These are phyloP conservation scores for Vicia faba DNA, from an alignment of 306 rosid species.

Conservation along the genomic window DNA sequence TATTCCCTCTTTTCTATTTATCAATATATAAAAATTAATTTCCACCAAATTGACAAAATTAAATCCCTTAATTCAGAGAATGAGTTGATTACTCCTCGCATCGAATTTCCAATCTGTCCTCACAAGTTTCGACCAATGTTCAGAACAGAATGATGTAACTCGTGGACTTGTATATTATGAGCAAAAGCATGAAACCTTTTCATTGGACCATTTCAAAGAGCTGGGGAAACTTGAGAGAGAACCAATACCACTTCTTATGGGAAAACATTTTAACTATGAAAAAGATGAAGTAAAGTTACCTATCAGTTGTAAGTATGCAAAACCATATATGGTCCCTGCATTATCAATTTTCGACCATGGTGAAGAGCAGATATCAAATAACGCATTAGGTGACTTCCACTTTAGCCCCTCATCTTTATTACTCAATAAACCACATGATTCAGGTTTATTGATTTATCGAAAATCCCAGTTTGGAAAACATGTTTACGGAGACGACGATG, in stretches of 20 bases:
- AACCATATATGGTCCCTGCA: conserved; percentile 32
- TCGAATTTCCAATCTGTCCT: conserved; percentile 39
- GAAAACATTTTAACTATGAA: conserved; percentile 41
- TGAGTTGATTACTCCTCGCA: conserved; percentile 44
- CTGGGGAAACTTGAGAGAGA: conserved; percentile 41
- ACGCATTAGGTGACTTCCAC: conserved; percentile 31
- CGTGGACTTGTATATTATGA: conserved; percentile 41
- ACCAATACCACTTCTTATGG: conserved; percentile 50
- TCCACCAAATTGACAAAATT: too few species aligned
- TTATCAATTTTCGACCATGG: conserved; percentile 40
- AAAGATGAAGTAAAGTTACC: conserved; percentile 37
- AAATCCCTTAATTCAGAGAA: too few species aligned
- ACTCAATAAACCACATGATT: conserved; percentile 36
- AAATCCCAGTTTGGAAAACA: conserved; percentile 42
- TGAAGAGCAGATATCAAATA: conserved; percentile 34
- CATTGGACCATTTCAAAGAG: conserved; percentile 42
- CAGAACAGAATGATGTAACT: conserved; percentile 39
- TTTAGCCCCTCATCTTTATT: conserved; percentile 46
- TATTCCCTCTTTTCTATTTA: too few species aligned
- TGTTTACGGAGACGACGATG: conserved; percentile 41
- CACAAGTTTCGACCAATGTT: conserved; percentile 39
- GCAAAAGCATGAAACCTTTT: conserved; percentile 36
- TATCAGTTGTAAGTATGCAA: conserved; percentile 33
- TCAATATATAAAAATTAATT: too few species aligned
- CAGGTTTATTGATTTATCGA: conserved; percentile 40